These are phyloP conservation scores for Trichosporon coremiiforme DNA, from an alignment of 1,284 basidiomycete genomes.

Conservation along the genomic window DNA sequence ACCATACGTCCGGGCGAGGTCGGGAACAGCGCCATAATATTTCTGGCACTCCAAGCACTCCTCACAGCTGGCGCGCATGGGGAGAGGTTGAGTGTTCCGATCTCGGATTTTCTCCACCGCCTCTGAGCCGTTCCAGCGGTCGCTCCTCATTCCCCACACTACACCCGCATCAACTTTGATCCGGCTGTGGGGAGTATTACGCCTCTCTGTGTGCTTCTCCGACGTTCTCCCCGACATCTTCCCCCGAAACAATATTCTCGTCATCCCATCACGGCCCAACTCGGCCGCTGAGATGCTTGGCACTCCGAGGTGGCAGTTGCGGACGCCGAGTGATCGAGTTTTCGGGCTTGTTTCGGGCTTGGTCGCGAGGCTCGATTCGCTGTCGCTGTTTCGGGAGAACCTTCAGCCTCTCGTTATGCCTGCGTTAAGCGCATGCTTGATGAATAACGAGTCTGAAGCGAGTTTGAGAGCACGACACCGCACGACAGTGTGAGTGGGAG, in stretches of 20 bases:
- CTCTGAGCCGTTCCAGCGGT: not conserved
- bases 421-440: not conserved
- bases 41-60: not conserved
- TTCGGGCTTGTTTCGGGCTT: not conserved
- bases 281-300: too few species aligned
- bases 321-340: not conserved
- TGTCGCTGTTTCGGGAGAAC: not conserved
- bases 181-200: not conserved
- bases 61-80: not conserved
- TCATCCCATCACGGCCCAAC: not conserved
- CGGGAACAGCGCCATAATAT: not conserved
- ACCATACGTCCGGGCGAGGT: too few species aligned
- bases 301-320: not conserved
- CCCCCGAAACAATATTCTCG: not conserved
- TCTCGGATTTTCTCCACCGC: not conserved
- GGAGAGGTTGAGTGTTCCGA: not conserved
- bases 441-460: too few species aligned
- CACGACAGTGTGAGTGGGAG: not conserved
- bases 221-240: not conserved
- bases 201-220: not conserved
- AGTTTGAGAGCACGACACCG: too few species aligned
- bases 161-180: constrained; percentile 1
- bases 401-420: not conserved
- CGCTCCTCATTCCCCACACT: not conserved
- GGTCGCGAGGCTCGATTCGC: not conserved